phyloP scores from a whole-genome alignment of 176 grass and related monocot genomes.

The Zizania latifolia region DNA sequence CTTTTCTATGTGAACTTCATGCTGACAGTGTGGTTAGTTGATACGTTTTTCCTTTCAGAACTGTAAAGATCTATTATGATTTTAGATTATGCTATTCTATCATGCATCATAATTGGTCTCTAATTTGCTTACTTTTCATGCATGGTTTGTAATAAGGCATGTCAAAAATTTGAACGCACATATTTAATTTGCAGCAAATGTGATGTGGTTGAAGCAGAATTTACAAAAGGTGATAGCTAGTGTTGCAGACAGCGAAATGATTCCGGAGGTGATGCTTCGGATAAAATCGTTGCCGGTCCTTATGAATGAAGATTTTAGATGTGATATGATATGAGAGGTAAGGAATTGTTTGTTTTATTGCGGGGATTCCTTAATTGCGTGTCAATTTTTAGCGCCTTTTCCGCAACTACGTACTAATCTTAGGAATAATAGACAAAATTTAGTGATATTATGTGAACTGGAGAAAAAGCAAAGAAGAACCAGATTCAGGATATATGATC shows the following conservation, averaged over 20 bases:
- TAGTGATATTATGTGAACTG: background rate
- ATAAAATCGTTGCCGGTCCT: background rate
- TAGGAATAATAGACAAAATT: background rate
- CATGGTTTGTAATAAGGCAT: too few species aligned
- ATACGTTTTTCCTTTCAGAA: background rate
- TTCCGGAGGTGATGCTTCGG: constrained; percentile 4
- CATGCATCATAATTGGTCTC: background rate
- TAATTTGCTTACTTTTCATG: too few species aligned
- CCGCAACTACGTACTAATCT: background rate
- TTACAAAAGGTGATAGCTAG: constrained; percentile 11
- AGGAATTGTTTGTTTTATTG: background rate
- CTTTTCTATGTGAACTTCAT: constrained; percentile 10
- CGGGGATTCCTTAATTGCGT: background rate
- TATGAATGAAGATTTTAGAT: constrained; percentile 31
- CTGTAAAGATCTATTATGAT: background rate
- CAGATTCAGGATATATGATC: too few species aligned
- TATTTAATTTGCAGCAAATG: too few species aligned
- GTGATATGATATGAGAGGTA: constrained; percentile 15
- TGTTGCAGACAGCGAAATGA: constrained; percentile 16
- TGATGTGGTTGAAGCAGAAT: constrained; percentile 22
- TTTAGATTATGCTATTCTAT: background rate
- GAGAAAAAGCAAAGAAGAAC: too few species aligned
- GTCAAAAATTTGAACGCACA: too few species aligned
- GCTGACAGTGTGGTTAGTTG: background rate
- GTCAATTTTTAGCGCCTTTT: background rate